Evolutionary conservation across 108 stramenopile genomes (phyloP).

Genomic region (Conticribra guillardii): DNA sequence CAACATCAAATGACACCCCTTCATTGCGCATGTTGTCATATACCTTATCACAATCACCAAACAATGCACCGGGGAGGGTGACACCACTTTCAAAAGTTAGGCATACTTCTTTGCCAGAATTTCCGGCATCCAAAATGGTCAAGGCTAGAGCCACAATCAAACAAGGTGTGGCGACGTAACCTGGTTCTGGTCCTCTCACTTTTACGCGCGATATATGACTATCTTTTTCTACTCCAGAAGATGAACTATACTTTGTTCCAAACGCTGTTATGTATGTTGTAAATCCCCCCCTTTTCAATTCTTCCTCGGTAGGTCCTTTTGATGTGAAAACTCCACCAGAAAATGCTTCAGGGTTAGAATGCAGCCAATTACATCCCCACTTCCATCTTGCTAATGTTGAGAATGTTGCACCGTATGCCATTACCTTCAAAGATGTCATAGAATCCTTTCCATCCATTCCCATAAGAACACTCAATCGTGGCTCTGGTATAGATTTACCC

Average conservation of each 20-base stretch:
- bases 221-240: background rate
- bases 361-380: conserved; percentile 43
- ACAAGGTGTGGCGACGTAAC: conserved; percentile 54
- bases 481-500: conserved; percentile 13
- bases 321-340: conserved; percentile 26
- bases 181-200: conserved; percentile 47
- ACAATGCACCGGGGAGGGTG: conserved; percentile 51
- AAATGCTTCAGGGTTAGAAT: conserved; percentile 41
- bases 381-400: conserved; percentile 33
- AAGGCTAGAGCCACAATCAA: conserved; percentile 51
- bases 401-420: conserved; percentile 43
- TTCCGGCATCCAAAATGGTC: conserved; percentile 33
- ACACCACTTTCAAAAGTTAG: conserved; percentile 38
- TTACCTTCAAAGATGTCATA: conserved; percentile 15
- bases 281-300: conserved; percentile 24
- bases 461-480: conserved; percentile 33
- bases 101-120: conserved; percentile 9
- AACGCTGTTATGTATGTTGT: conserved; percentile 36
- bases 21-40: conserved; percentile 32
- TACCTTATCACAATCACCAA: conserved; percentile 38
- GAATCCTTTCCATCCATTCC: conserved; percentile 23
- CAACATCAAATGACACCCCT: conserved; percentile 30
- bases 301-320: conserved; percentile 39
- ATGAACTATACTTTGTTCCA: conserved; percentile 15
- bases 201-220: conserved; percentile 20